Conservation (phyloP, 2,329 filamentous ascomycete species). For the Delphinella strobiligena region DNA sequence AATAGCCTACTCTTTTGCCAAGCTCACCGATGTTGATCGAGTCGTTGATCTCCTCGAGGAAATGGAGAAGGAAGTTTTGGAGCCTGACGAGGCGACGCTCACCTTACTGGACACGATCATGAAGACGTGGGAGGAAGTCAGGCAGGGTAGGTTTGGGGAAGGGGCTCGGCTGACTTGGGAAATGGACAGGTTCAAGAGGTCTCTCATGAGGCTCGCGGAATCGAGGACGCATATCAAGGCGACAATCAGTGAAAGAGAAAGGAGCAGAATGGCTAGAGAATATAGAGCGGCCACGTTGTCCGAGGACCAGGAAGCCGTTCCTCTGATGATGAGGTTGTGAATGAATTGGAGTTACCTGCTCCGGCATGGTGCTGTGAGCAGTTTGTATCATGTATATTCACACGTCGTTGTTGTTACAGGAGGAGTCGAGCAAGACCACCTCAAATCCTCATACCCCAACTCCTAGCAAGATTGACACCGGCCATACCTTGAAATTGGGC, state of each 20-base stretch:
- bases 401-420: too few relatives aligned
- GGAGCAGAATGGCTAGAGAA: not conserved
- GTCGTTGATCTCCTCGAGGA: slow-evolving; percentile 42
- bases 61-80: slow-evolving; percentile 21
- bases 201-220: slow-evolving; percentile 14
- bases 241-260: not conserved
- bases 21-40: slow-evolving; percentile 44
- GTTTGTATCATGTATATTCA: too few relatives aligned
- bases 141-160: slow-evolving; percentile 11
- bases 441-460: slow-evolving; percentile 74
- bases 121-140: slow-evolving; percentile 15
- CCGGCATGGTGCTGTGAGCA: too few relatives aligned
- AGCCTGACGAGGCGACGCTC: slow-evolving; percentile 29
- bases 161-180: slow-evolving; percentile 18
- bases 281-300: not conserved
- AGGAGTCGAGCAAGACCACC: not conserved
- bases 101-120: slow-evolving; percentile 25
- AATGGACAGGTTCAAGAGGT: slow-evolving; percentile 24
- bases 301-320: too few relatives aligned
- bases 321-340: too few relatives aligned
- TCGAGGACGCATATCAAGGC: slow-evolving; percentile 8
- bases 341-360: too few relatives aligned
- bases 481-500: slow-evolving; percentile 69
- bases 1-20: slow-evolving; percentile 48
- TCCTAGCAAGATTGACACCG: slow-evolving; percentile 70